These are phyloP conservation scores for Leishmania guyanensis DNA, from an alignment of 208 protist genomes.

Conservation along the genomic window DNA sequence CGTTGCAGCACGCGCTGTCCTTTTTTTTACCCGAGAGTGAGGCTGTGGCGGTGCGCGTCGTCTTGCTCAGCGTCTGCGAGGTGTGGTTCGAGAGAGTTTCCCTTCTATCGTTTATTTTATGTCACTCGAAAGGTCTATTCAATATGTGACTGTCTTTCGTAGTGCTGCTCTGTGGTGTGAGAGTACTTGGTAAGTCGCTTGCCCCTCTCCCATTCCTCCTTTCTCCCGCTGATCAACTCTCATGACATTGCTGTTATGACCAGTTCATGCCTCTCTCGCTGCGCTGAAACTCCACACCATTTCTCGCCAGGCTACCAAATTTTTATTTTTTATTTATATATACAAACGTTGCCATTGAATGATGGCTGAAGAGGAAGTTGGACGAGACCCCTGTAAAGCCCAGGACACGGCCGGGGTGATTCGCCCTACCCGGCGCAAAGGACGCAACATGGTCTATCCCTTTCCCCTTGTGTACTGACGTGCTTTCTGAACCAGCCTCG, in stretches of 20 bases:
- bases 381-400: background rate
- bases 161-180: background rate
- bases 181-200: background rate
- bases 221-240: background rate
- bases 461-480: background rate
- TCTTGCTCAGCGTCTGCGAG: background rate
- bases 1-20: background rate
- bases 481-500: background rate
- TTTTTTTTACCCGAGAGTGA: background rate
- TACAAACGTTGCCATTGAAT: background rate
- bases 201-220: background rate
- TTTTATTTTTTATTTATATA: slow-evolving; percentile 4
- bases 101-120: background rate
- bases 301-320: background rate
- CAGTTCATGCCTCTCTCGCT: background rate
- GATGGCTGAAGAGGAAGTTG: background rate
- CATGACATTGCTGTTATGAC: background rate
- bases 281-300: background rate
- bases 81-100: background rate
- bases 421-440: background rate
- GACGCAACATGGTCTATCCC: background rate
- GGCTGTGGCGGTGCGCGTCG: background rate
- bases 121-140: background rate
- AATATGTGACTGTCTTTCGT: background rate
- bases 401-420: background rate